Evolutionary conservation across 2,329 filamentous ascomycete species (phyloP), one percentile per base, ranked within the genome.

Genomic region (Rutstroemia sp.): DNA sequence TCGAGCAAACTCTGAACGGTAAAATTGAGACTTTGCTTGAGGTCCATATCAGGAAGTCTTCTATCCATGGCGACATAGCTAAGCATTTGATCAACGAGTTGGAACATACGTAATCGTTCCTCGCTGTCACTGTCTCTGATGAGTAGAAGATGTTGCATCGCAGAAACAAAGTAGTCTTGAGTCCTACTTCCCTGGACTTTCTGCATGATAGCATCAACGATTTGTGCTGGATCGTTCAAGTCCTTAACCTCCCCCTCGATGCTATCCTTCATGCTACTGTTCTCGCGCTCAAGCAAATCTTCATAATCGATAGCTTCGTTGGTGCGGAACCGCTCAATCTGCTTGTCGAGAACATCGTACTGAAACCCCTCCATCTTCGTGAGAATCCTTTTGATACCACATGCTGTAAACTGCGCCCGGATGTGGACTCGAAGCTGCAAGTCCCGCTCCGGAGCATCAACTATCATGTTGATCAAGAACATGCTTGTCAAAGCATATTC

Each of bases 41-140:
- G 81, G 71, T 99, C 94, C 84, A 97, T 92, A 72, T 99, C 92
- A 40, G 94, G 94, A 62, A 97, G 73, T 61, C 94, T 82, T 68
- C 94, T 83, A 72, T 99, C 94, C 92, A 99, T 99, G 65, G 92
- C 92, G 60, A 99, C 92, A 72, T 97, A 97, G 72, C 91, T 96
- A 63, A 99, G 83, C 91, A 97, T 97, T n/a, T 89, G 87, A 73
- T 99, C 94, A 27, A 97, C 92, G 27, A 99, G 82, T 75, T 97
- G 94, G 74, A 97, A 99, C 87, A 96, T 94, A 49, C 90, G 86
- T 60, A 96, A 74, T 14, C 91, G 84, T 72, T 99, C 94, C 69
- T 97, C 94, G 49, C 88, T 87, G 65, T 95, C 90, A 62, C 91
- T 94, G 68, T 96, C 88, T 57, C 91, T 83, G 62, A 97, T 95